phyloP scores from a whole-genome alignment of 1,139 yeast genomes.

The Sugiyamaella grinbergsii region DNA sequence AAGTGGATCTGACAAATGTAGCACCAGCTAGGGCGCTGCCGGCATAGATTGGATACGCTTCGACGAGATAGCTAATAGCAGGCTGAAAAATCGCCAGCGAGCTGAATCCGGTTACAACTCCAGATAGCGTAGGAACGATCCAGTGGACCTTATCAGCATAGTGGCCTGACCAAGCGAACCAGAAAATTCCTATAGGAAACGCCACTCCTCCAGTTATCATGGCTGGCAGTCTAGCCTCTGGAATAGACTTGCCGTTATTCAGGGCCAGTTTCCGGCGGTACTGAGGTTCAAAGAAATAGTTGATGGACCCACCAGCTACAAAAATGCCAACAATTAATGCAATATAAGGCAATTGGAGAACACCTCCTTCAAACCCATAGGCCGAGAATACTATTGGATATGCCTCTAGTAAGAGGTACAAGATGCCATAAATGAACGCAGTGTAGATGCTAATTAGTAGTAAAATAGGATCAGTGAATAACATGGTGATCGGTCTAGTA shows the following conservation, averaged over 20 bases:
- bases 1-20: conserved; percentile 75
- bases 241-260: conserved; percentile 63
- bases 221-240: conserved; percentile 77
- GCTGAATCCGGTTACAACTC: conserved; percentile 72
- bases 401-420: conserved; percentile 78
- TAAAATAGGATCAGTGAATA: conserved; percentile 71
- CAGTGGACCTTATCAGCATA: conserved; percentile 68
- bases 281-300: conserved; percentile 40
- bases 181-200: conserved; percentile 76
- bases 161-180: conserved; percentile 84
- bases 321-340: conserved; percentile 55
- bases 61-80: conserved; percentile 76
- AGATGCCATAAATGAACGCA: conserved; percentile 81
- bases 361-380: conserved; percentile 58
- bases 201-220: conserved; percentile 66
- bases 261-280: conserved; percentile 48
- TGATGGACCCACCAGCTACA: conserved; percentile 43
- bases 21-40: conserved; percentile 83
- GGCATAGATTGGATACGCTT: conserved; percentile 74
- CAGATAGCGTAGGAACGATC: conserved; percentile 80
- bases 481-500: conserved; percentile 68
- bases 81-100: conserved; percentile 75
- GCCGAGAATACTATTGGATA: conserved; percentile 69
- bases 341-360: conserved; percentile 53
- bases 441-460: conserved; percentile 70